Percentiles rank a stretch among this genome's conserved stretches.
phyloP scores from a whole-genome alignment of 2,329 filamentous ascomycete genomes.

The Stagonosporopsis cucurbitacearum region DNA sequence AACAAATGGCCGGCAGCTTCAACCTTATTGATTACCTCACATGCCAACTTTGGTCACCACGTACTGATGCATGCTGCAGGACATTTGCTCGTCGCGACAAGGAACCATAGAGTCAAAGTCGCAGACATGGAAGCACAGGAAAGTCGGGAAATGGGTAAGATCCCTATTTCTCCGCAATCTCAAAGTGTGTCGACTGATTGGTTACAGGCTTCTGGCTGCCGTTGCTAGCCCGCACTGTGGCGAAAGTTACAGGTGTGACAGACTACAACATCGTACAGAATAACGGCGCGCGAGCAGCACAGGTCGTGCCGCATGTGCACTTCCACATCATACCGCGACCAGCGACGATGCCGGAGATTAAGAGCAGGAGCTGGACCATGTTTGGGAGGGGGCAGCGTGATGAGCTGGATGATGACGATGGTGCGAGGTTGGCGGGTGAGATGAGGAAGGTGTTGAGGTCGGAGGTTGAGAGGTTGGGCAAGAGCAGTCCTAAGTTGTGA shows the following conservation, averaged over 20 bases:
- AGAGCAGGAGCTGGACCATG: constrained; percentile 76
- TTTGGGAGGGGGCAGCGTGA: constrained; percentile 76
- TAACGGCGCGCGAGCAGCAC: constrained; percentile 86
- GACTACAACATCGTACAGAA: constrained; percentile 99
- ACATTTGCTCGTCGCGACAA: constrained; percentile 82
- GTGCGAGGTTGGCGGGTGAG: constrained; percentile 62
- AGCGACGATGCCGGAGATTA: constrained; percentile 57
- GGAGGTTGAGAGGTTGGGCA: constrained; percentile 42
- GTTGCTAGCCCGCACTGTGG: constrained; percentile 74
- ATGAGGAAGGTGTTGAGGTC: constrained; percentile 50
- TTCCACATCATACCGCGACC: constrained; percentile 93
- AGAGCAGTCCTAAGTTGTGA: constrained; percentile 1
- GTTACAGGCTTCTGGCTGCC: constrained; percentile 64
- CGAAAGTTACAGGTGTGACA: constrained; percentile 70
- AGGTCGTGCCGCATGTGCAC: constrained; percentile 92
- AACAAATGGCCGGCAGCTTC: too few species aligned
- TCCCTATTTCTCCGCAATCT: background rate
- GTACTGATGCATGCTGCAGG: constrained; percentile 17
- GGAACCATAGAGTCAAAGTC: constrained; percentile 78
- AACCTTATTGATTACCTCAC: background rate
- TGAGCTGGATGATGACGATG: constrained; percentile 80
- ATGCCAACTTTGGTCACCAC: background rate
- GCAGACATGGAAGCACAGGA: constrained; percentile 70
- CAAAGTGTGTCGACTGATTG: background rate
- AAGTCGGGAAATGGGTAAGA: constrained; percentile 69